Conservation (phyloP, 805 yeast species). For the Cyberlindnera mrakii region DNA sequence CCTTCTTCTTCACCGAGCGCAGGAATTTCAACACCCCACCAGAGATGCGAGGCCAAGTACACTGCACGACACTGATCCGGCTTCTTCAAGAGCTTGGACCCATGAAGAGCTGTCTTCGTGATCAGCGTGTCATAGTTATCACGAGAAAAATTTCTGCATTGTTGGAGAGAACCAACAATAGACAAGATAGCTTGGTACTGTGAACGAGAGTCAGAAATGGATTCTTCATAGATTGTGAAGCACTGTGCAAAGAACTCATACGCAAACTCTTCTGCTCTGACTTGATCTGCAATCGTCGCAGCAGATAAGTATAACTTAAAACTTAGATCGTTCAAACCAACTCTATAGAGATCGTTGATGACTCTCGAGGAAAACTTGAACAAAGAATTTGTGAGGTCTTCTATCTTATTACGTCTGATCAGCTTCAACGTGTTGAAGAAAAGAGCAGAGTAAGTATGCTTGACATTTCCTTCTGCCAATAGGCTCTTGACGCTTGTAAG, state of each 20-base stretch:
- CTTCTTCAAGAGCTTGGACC: slow-evolving; percentile 81
- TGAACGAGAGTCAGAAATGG: slow-evolving; percentile 44
- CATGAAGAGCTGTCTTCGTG: slow-evolving; percentile 79
- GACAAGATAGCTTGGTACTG: slow-evolving; percentile 49
- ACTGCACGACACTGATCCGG: slow-evolving; percentile 94
- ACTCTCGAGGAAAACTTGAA: slow-evolving; percentile 71
- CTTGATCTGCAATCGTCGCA: slow-evolving; percentile 77
- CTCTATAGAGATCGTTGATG: slow-evolving; percentile 55
- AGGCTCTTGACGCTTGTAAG: slow-evolving; percentile 40
- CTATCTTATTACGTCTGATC: slow-evolving; percentile 39
- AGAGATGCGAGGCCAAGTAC: slow-evolving; percentile 79
- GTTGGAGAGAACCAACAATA: slow-evolving; percentile 45
- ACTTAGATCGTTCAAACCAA: slow-evolving; percentile 31
- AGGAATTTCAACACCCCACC: slow-evolving; percentile 81
- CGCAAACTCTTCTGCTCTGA: slow-evolving; percentile 61
- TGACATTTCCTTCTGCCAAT: slow-evolving; percentile 52
- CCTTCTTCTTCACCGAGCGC: slow-evolving; percentile 40
- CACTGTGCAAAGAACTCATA: slow-evolving; percentile 89
- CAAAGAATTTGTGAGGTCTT: slow-evolving; percentile 26
- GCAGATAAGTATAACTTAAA: slow-evolving; percentile 50
- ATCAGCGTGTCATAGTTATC: slow-evolving; percentile 80
- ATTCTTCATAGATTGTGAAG: slow-evolving; percentile 74
- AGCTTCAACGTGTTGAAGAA: slow-evolving; percentile 55
- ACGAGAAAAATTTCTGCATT: slow-evolving; percentile 42
- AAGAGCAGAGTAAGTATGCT: slow-evolving; percentile 71